Evolutionary conservation across 306 rosid species (phyloP), one percentile per base, ranked within the genome.

Genomic region (Dryas alaskensis): DNA sequence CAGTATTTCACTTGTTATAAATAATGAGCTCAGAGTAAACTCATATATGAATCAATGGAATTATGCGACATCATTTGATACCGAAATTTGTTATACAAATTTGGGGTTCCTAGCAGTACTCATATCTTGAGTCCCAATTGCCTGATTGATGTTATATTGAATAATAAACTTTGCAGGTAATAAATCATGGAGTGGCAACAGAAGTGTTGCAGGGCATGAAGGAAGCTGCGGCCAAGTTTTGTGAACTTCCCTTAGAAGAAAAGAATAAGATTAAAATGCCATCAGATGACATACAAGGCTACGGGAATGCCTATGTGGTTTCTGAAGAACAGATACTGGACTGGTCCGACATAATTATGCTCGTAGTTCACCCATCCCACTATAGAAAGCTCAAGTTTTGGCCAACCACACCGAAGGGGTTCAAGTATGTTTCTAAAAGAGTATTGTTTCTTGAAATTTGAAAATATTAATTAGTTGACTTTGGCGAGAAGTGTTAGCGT

Each of bases 271-370:
- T 65, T 59, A 25, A 80, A 2, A 80, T 74, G 82, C 43, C 73
- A 48, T 64, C 69, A 14, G 70, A 69, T 25, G 80, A 74, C 47
- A 4, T 70, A 14, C 70, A 84, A 11, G 84, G 81, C 65, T 77
- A 80, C 16, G 78, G 78, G 0, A 82, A 80, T 7, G 58, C 66
- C 25, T 71, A 55, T 19, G 82, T 77, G 7, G 73, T 74, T 4
- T 75, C 79, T 1, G 83, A 78, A 62, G 31, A 78, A 2, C 79
- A 84, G 49, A 79, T 71, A 14, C 76, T 75, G 62, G 79, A 78
- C 44, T 84, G 85, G 85, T n/a, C 59, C 25, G 79, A 84, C 65
- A 16, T 67, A 27, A 13, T 57, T 3, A 8, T 45, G 73, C 72
- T 44, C 0, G 3, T 22, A 5, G 43, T 79, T 11, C 14, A 76